A percentile compares a stretch with the other conserved stretches of the same genome.
Evolutionary conservation across 495 filamentous ascomycete species (phyloP).

Genomic region (Hyphodiscus hymeniophilus): DNA sequence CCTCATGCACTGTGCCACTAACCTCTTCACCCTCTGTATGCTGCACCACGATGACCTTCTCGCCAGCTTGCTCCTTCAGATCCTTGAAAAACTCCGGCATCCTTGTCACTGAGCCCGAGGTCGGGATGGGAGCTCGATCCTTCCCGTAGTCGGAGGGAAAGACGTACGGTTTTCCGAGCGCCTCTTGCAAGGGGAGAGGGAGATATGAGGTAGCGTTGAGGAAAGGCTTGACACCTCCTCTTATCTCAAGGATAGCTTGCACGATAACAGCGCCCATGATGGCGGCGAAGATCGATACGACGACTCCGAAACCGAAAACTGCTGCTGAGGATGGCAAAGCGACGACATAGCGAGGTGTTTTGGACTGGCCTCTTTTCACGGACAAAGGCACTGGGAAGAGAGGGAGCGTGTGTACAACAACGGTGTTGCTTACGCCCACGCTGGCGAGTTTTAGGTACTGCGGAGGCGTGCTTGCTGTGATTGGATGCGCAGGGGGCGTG

Average conservation of each 20-base stretch:
- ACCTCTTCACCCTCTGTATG: slow-evolving; percentile 15
- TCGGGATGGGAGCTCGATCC: not conserved
- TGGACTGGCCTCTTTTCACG: slow-evolving; percentile 34
- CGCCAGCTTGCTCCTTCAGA: slow-evolving; percentile 7
- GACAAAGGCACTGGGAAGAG: slow-evolving; percentile 42
- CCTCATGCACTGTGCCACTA: slow-evolving; percentile 16
- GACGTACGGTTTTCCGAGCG: slow-evolving; percentile 22
- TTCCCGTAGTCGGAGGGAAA: slow-evolving; percentile 3
- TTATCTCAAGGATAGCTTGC: slow-evolving; percentile 60
- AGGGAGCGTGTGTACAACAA: slow-evolving; percentile 77
- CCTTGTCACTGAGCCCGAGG: not conserved
- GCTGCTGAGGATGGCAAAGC: slow-evolving; percentile 37
- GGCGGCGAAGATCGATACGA: slow-evolving; percentile 41
- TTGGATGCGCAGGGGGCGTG: slow-evolving; percentile 43
- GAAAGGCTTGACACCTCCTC: slow-evolving; percentile 50
- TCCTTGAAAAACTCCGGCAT: slow-evolving; percentile 11
- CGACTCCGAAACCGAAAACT: slow-evolving; percentile 32
- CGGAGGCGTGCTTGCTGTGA: slow-evolving; percentile 35
- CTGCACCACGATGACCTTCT: slow-evolving; percentile 26
- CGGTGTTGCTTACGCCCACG: slow-evolving; percentile 74
- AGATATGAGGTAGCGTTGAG: slow-evolving; percentile 39
- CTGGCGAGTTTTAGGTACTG: slow-evolving; percentile 76
- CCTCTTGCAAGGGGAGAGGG: slow-evolving; percentile 22
- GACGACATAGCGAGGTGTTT: slow-evolving; percentile 57
- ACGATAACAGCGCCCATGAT: slow-evolving; percentile 40